Base-by-base conservation (phyloP, 75 land plant species). In the Chamaecyparis obtusa region DNA sequence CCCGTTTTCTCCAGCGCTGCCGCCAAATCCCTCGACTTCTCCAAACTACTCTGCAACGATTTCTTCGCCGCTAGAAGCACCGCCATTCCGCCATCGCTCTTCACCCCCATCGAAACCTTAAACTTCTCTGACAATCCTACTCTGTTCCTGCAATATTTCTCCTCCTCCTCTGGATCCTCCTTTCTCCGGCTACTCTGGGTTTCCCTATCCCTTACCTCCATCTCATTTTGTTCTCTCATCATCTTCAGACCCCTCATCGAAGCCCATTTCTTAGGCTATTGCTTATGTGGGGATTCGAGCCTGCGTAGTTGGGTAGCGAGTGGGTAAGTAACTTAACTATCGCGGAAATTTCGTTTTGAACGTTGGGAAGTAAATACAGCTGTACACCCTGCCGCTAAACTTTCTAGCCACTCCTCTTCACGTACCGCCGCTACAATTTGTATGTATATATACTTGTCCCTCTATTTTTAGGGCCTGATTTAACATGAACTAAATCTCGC, bases 1-100 rank as follows among this genome's bases (percentile, higher is more conserved):
- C 89, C 88, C 55, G 89, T 87, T 46, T 75, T 56, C 71, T 82
- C 85, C 48, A 92, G 41, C 36, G 85, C 86, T 15, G 87, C 17
- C 7, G 87, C 87, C 21, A 93, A 33, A 36, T 80, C 86, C 64
- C 79, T 86, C 17, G 94, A 88, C 84, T 87, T 88, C 44, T 88
- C 90, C 37, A 93, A 46, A 54, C 88, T 36, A 2, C 46, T 48
- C n/a, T 76, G 69, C 15, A 92, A 93, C 4, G 88, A 77, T 16
- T 72, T 46, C 48, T 87, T 89, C 5, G 90, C 93, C 1, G 87
- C 83, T 54, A 92, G 35, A 32, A 91, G 87, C 27, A 46, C 35
- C 9, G 71, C 89, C 41, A 88, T 24, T 46, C 83, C 83, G 15
- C 51, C 83, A n/a, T 81, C 83, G 9, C 83, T 81, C 83, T 81